These are phyloP conservation scores for Crithidia bombi DNA, from an alignment of 208 protist species.

Conservation along the genomic window DNA sequence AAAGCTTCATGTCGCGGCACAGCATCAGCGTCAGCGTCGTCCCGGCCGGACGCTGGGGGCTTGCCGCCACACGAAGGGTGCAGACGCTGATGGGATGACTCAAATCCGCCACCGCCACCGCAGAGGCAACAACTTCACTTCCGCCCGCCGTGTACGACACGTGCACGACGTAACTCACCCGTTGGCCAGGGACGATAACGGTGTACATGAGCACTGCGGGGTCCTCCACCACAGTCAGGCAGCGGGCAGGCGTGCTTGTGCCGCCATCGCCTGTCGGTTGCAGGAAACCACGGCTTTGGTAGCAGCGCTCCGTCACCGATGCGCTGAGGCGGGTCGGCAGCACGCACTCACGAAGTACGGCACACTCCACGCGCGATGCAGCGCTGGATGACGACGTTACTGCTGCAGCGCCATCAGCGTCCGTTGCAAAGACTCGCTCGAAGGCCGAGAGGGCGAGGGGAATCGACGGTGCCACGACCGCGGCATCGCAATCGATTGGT, in stretches of 20 bases:
- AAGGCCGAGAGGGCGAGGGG: conserved; percentile 66
- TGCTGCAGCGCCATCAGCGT: neutral
- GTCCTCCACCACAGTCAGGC: conserved; percentile 20
- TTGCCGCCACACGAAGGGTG: neutral
- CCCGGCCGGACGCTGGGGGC: conserved; percentile 9
- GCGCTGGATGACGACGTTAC: neutral
- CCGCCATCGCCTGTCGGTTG: neutral
- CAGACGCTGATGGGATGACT: conserved; percentile 20
- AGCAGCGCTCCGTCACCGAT: conserved; percentile 19
- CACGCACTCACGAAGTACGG: conserved; percentile 40
- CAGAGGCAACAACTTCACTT: conserved; percentile 6
- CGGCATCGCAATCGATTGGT: conserved; percentile 34
- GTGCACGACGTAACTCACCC: conserved; percentile 22
- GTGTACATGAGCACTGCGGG: conserved; percentile 18
- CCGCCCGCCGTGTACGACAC: conserved; percentile 3
- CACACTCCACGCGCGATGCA: conserved; percentile 9
- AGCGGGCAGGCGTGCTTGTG: neutral
- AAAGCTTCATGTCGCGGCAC: conserved; percentile 26
- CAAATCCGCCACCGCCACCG: neutral
- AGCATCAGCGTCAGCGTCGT: conserved; percentile 26
- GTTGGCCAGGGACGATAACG: conserved; percentile 6
- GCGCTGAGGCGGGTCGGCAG: conserved; percentile 24
- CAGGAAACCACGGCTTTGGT: conserved; percentile 38
- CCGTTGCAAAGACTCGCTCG: conserved; percentile 33
- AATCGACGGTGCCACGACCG: conserved; percentile 38